phyloP scores from a whole-genome alignment of 306 rosid genomes.

The Calophaca sinica region DNA sequence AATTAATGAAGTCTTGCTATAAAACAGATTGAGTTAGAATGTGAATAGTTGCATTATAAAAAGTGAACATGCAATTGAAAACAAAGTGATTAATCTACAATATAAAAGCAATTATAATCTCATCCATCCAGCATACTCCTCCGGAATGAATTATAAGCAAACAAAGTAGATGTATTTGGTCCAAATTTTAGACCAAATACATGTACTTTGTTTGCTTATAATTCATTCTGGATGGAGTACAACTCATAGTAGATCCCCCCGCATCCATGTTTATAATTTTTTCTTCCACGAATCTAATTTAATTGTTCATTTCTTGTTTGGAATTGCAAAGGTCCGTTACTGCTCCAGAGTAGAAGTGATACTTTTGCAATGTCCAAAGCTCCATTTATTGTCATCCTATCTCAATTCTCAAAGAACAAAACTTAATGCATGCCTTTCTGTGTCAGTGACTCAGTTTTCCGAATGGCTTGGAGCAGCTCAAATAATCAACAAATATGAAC shows the following conservation, averaged over 20 bases:
- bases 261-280: neutral
- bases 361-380: neutral
- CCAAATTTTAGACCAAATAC: no score
- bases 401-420: neutral
- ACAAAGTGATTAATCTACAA: neutral
- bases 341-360: no score
- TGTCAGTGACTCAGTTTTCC: neutral
- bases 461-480: slow-evolving; percentile 1
- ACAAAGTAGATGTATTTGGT: no score
- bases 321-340: neutral
- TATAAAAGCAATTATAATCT: neutral
- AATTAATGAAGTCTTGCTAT: no score
- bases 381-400: neutral
- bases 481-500: slow-evolving; percentile 13
- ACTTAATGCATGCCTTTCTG: neutral
- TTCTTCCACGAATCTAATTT: neutral
- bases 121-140: slow-evolving; percentile 2
- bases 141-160: no score
- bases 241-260: neutral
- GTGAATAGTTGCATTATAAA: no score
- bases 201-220: no score
- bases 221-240: no score
- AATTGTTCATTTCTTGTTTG: neutral
- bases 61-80: no score
- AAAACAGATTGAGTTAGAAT: no score